A percentile compares a stretch with the other conserved stretches of the same genome.
Evolutionary conservation across 345 rosid species (phyloP).

Genomic region (Cardamine occulta): DNA sequence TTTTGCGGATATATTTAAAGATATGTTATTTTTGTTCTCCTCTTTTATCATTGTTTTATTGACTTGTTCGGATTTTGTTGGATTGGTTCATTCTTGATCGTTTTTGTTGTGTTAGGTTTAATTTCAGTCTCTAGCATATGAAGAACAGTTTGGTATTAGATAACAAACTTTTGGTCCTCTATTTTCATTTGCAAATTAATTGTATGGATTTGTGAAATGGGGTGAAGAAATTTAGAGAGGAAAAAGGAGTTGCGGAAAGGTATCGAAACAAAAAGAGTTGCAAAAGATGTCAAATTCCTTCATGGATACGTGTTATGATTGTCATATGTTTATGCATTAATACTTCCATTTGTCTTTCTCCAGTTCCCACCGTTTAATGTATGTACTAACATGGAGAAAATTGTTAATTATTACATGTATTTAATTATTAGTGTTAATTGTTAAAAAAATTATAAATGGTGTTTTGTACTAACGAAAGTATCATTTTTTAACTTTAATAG

Average conservation of each 20-base stretch:
- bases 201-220: not conserved
- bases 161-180: not conserved
- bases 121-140: not conserved
- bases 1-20: not conserved
- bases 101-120: not conserved
- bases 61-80: not conserved
- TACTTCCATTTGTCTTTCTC: not conserved
- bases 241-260: not conserved
- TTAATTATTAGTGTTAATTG: not conserved
- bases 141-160: not conserved
- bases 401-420: no score
- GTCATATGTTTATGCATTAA: not conserved
- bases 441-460: not conserved
- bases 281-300: conserved; percentile 1
- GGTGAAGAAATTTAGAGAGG: not conserved
- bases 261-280: not conserved
- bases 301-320: not conserved
- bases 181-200: not conserved
- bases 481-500: not conserved
- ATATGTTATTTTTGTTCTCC: not conserved
- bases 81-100: not conserved
- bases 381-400: no score
- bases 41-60: not conserved
- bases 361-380: not conserved
- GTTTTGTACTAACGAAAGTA: not conserved